phyloP scores from a whole-genome alignment of 768 basidiomycete genomes.

The Gloeopeniophorella convolvens region DNA sequence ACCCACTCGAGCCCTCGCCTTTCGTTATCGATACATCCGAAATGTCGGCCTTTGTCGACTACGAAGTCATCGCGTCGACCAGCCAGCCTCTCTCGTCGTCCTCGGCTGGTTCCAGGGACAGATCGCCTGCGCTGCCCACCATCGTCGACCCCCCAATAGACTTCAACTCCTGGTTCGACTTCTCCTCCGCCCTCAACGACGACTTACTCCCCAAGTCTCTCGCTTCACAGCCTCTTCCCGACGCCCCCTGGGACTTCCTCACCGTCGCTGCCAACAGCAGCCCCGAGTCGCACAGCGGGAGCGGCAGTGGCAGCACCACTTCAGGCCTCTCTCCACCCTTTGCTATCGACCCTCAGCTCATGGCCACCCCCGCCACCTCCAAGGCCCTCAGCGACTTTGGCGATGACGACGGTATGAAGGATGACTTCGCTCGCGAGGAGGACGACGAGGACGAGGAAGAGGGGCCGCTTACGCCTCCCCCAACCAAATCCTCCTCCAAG shows the following conservation, averaged over 20 bases:
- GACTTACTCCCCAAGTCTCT: slow-evolving; percentile 24
- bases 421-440: slow-evolving; percentile 28
- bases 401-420: slow-evolving; percentile 31
- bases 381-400: slow-evolving; percentile 36
- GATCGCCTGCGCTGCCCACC: neutral
- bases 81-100: no score
- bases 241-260: slow-evolving; percentile 36
- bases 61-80: neutral
- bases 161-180: slow-evolving; percentile 21
- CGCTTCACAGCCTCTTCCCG: slow-evolving; percentile 22
- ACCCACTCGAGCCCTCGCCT: slow-evolving; percentile 14
- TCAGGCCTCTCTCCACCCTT: slow-evolving; percentile 29
- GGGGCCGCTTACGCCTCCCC: slow-evolving; percentile 23
- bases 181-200: slow-evolving; percentile 25
- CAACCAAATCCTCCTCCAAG: slow-evolving; percentile 33
- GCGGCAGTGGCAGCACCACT: slow-evolving; percentile 13
- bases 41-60: neutral
- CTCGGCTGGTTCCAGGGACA: neutral
- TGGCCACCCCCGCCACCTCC: slow-evolving; percentile 53
- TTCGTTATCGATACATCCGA: slow-evolving; percentile 10
- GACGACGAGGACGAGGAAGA: slow-evolving; percentile 32
- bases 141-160: slow-evolving; percentile 10
- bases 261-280: slow-evolving; percentile 28
- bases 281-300: slow-evolving; percentile 22
- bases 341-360: slow-evolving; percentile 71